A percentile compares a stretch with the other conserved stretches of the same genome.
Conservation (phyloP, 129 eudicot species). For the Logfia minima region DNA sequence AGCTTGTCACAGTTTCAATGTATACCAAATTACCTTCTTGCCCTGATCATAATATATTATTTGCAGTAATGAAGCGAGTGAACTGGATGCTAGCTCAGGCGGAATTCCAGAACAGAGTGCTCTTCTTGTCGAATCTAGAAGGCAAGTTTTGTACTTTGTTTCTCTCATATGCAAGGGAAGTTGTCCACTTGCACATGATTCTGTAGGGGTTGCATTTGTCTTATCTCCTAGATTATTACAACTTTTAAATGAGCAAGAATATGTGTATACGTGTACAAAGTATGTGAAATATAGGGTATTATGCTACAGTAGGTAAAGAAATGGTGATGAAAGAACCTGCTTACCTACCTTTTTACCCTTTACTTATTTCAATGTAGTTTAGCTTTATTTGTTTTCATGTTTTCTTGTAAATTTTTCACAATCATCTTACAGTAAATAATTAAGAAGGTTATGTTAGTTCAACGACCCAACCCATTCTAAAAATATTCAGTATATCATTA, state of each 20-base stretch:
- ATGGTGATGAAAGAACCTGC: background rate
- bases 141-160: constrained; percentile 41
- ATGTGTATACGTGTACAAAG: background rate
- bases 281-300: background rate
- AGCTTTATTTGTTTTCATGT: background rate
- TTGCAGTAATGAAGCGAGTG: constrained; percentile 58
- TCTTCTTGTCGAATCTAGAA: constrained; percentile 72
- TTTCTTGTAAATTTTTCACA: background rate
- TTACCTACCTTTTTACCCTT: background rate
- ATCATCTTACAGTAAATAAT: background rate
- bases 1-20: background rate
- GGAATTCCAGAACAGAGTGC: constrained; percentile 65
- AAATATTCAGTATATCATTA: background rate
- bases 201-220: background rate
- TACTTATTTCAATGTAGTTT: background rate
- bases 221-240: background rate
- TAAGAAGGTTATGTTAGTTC: background rate
- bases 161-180: constrained; percentile 9
- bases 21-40: background rate
- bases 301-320: background rate
- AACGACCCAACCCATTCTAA: background rate
- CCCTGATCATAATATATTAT: background rate
- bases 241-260: background rate
- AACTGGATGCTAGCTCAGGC: constrained; percentile 53
- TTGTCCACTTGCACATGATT: background rate